Evolutionary conservation across 2,329 filamentous ascomycete genomes (phyloP).

Genomic region (Pseudopyrenochaeta lycopersici): DNA sequence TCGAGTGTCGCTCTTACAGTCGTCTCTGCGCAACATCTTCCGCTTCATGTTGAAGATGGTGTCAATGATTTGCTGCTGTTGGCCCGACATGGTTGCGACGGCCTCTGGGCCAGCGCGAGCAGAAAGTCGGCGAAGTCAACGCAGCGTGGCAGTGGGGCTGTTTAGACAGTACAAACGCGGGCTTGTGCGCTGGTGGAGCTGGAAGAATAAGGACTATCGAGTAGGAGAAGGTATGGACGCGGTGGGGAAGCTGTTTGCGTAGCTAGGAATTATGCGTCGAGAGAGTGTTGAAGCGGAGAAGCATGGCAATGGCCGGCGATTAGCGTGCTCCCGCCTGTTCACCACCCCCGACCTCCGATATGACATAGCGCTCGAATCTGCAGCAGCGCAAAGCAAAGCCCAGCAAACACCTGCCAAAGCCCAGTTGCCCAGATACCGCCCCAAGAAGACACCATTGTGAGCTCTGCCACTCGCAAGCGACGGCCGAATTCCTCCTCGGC

Average conservation of each 20-base stretch:
- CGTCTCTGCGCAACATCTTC: conserved; percentile 43
- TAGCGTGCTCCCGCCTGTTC: conserved; percentile 10
- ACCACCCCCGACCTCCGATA: background rate
- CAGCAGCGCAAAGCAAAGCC: background rate
- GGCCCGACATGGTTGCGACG: conserved; percentile 46
- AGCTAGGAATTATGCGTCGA: conserved; percentile 12
- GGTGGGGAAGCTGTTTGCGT: conserved; percentile 2
- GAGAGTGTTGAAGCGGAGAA: conserved; percentile 7
- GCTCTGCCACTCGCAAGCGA: conserved; percentile 2
- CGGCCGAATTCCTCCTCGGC: conserved; percentile 7
- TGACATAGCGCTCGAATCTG: background rate
- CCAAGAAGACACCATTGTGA: background rate
- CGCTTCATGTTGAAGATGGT: conserved; percentile 53
- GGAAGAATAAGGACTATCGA: background rate
- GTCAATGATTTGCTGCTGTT: conserved; percentile 52
- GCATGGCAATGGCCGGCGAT: conserved; percentile 11
- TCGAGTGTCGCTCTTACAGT: conserved; percentile 35
- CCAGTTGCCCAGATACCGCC: background rate
- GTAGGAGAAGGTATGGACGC: background rate
- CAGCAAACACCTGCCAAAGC: background rate
- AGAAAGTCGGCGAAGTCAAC: conserved; percentile 16
- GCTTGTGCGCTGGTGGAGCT: background rate
- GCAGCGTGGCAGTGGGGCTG: conserved; percentile 1
- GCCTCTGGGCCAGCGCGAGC: conserved; percentile 24
- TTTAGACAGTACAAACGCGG: background rate